Evolutionary conservation across 2,329 filamentous ascomycete species (phyloP).

Genomic region (Ceratocystis papillata): DNA sequence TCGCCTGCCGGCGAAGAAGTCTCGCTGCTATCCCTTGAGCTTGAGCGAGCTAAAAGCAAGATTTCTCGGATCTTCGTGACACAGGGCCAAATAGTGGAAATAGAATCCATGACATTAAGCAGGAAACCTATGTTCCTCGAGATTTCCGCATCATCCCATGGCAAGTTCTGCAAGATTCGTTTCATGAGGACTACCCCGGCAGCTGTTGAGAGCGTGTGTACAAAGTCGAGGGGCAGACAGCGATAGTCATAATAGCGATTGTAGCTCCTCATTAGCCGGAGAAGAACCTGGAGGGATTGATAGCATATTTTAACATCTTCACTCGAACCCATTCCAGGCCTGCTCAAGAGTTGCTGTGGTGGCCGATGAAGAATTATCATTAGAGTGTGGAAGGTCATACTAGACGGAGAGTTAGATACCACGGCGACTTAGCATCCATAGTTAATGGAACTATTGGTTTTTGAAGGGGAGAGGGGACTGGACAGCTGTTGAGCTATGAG

Average conservation of each 20-base stretch:
- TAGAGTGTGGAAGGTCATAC: conserved; percentile 40
- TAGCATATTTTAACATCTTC: conserved; percentile 43
- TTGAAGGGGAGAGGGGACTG: not conserved
- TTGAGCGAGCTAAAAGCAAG: conserved; percentile 27
- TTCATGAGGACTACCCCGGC: conserved; percentile 40
- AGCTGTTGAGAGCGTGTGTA: conserved; percentile 40
- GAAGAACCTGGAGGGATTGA: conserved; percentile 38
- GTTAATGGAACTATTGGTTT: too few species aligned
- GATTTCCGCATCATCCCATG: conserved; percentile 38
- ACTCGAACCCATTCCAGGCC: conserved; percentile 33
- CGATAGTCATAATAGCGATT: conserved; percentile 36
- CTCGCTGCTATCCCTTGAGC: conserved; percentile 10
- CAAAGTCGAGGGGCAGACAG: conserved; percentile 39
- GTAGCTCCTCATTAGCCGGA: conserved; percentile 38
- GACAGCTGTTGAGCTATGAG: not conserved
- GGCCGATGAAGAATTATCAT: conserved; percentile 44
- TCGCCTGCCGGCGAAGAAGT: not conserved
- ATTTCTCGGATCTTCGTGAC: conserved; percentile 35
- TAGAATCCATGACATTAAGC: conserved; percentile 41
- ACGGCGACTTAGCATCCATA: too few species aligned
- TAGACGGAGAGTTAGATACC: not conserved
- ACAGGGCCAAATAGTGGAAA: conserved; percentile 41
- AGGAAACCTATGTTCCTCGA: conserved; percentile 40
- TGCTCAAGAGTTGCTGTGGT: conserved; percentile 36
- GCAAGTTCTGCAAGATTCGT: conserved; percentile 34